Percentiles rank a stretch among this genome's conserved stretches.
These are phyloP conservation scores for Euphorbia pulcherrima DNA, from an alignment of 345 rosid species.

Conservation along the genomic window DNA sequence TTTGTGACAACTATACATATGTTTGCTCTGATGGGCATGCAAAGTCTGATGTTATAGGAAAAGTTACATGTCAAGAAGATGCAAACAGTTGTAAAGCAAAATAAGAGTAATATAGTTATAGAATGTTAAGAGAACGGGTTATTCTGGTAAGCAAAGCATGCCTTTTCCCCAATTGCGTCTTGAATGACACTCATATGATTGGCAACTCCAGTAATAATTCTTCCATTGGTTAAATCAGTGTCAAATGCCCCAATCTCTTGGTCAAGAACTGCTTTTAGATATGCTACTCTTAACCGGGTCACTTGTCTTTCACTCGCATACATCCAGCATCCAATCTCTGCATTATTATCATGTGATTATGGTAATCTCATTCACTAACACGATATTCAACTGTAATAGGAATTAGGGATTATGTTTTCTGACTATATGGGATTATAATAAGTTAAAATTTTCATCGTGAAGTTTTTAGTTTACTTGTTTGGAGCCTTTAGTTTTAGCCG, in stretches of 20 bases:
- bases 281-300: constrained; percentile 38
- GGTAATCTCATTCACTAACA: no score
- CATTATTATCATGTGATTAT: not conserved
- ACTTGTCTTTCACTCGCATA: constrained; percentile 58
- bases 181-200: constrained; percentile 57
- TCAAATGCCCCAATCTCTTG: constrained; percentile 70
- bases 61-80: not conserved
- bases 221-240: constrained; percentile 50
- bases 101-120: not conserved
- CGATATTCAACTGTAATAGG: no score
- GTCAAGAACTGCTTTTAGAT: constrained; percentile 42
- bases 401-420: no score
- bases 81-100: not conserved
- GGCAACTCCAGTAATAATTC: constrained; percentile 46
- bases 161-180: constrained; percentile 73
- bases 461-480: no score
- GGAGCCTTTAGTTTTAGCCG: no score
- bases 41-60: no score
- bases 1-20: not conserved
- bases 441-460: no score
- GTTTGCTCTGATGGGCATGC: not conserved
- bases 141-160: constrained; percentile 7
- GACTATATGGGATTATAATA: no score
- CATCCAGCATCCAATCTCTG: constrained; percentile 74
- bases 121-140: not conserved